Evolutionary conservation across 169 alveolate genomes (phyloP).

Genomic region (Cryptosporidium canis): DNA sequence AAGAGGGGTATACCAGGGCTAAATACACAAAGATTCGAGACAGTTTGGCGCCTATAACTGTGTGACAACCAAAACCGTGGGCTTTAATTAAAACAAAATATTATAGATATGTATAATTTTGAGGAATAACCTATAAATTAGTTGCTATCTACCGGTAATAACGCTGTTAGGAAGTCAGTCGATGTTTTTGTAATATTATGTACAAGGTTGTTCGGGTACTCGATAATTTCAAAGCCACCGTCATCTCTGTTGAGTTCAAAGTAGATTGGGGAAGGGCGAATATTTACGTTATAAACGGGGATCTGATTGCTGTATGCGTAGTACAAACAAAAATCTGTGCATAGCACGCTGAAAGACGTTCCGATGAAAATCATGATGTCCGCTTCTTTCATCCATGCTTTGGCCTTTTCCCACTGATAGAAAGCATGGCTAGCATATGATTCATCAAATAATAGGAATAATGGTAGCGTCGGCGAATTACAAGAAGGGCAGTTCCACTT

Average conservation of each 20-base stretch:
- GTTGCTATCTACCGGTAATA: background rate
- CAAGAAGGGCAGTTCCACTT: slow-evolving; percentile 35
- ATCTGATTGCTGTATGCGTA: slow-evolving; percentile 38
- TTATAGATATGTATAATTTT: background rate
- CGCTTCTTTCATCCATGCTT: slow-evolving; percentile 67
- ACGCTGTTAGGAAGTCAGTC: slow-evolving; percentile 26
- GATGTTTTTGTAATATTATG: slow-evolving; percentile 37
- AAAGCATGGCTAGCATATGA: slow-evolving; percentile 47
- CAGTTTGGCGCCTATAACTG: background rate
- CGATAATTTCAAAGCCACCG: slow-evolving; percentile 12
- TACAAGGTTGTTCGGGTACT: slow-evolving; percentile 23
- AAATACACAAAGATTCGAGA: slow-evolving; percentile 12
- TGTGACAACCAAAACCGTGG: background rate
- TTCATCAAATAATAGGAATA: slow-evolving; percentile 53
- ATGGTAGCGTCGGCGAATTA: slow-evolving; percentile 10
- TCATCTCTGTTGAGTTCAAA: background rate
- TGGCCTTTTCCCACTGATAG: slow-evolving; percentile 62
- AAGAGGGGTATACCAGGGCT: slow-evolving; percentile 1
- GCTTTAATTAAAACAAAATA: background rate
- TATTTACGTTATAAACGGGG: slow-evolving; percentile 59
- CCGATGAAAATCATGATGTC: slow-evolving; percentile 64
- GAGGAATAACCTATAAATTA: background rate
- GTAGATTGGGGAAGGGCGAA: slow-evolving; percentile 24
- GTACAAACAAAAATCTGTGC: slow-evolving; percentile 40
- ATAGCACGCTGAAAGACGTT: slow-evolving; percentile 60